These are phyloP conservation scores for Ophiostoma sp. DNA, from an alignment of 2,329 filamentous ascomycete species.

Conservation along the genomic window DNA sequence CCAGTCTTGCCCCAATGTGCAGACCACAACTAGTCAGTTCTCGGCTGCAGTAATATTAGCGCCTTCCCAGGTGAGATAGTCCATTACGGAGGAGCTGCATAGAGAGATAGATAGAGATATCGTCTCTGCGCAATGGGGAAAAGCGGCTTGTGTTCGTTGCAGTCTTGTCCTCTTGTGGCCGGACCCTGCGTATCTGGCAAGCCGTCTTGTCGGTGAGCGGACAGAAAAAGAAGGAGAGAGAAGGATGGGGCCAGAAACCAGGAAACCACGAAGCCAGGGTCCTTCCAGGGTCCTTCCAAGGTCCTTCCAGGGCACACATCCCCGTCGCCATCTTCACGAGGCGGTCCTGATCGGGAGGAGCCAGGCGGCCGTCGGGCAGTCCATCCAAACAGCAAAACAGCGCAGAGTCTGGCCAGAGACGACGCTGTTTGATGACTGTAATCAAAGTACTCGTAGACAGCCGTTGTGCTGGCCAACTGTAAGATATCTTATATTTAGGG, in stretches of 20 bases:
- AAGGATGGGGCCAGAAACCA: neutral
- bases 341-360: neutral
- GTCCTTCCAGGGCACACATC: neutral
- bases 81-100: neutral
- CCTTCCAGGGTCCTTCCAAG: neutral
- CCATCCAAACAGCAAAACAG: neutral
- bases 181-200: too few relatives aligned
- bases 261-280: neutral
- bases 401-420: neutral
- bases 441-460: neutral
- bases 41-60: neutral
- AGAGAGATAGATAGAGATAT: neutral
- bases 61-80: neutral
- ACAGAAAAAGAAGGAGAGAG: neutral
- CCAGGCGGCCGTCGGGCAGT: neutral
- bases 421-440: constrained; percentile 4
- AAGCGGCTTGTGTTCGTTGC: neutral
- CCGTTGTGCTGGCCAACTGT: neutral
- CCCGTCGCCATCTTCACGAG: neutral
- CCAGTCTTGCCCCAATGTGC: neutral
- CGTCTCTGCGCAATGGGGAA: neutral
- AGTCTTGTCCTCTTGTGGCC: too few relatives aligned
- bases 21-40: neutral
- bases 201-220: neutral
- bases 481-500: neutral